Evolutionary conservation across 164 flowering plant species (phyloP), one percentile per base, ranked within the genome.

Genomic region (Protea cynaroides): DNA sequence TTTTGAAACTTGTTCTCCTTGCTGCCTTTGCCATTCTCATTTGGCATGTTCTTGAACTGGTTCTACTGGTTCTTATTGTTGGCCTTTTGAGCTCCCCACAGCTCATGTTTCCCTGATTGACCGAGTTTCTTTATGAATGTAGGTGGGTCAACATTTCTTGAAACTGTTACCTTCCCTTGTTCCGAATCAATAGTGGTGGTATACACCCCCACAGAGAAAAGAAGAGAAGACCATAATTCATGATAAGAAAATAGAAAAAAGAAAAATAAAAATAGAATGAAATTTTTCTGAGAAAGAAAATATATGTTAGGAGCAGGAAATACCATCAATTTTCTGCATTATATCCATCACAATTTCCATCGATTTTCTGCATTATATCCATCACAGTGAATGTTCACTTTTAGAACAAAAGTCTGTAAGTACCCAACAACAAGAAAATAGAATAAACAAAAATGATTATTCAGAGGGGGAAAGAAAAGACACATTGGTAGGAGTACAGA

Each of bases 251-350:
- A 40, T 40, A 8, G 14, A 40, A 29, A 29, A 29, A 29, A 29
- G 34, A 5, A 29, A 5, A 29, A 29, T 29, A n/a, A 29, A 29
- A 29, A 29, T 29, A 29, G 46, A 3, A 40, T 40, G 46, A 43
- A 25, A 21, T 25, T 38, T 14, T 49, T 1, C 21, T 21, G 2
- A 24, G 19, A 24, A 25, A 17, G 25, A 29, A 37, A 25, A 44
- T 23, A n/a, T 0, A 3, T 11, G 0, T 34, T 18, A 11, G 49
- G 58, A 65, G 7, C 8, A 40, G 17, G 13, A 46, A n/a, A 14
- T 79, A 89, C 96, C 96, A 18, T 90, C 96, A 70, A 90, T 90
- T 70, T 83, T 87, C 63, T 84, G 88, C 73, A 90, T n/a, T n/a
- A n/a, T n/a, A n/a, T n/a, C n/a, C n/a, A n/a, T n/a, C n/a, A 74